Base-by-base conservation (phyloP, 1,284 basidiomycete genomes). In the Marasmius sp. region DNA sequence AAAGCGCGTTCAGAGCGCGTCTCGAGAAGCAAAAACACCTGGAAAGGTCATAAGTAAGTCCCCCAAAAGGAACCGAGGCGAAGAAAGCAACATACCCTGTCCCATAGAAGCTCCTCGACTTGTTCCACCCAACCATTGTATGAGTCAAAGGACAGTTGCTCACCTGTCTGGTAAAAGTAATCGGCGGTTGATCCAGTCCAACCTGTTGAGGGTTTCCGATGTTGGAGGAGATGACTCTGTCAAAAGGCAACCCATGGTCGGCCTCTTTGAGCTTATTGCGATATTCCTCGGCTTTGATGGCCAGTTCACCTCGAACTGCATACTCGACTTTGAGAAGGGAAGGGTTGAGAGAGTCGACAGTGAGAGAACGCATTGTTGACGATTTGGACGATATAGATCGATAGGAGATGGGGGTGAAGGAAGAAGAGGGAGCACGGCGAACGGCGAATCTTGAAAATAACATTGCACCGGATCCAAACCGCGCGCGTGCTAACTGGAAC, bases 161-260 rank as follows among this genome's bases (percentile, higher is more conserved):
- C 66, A 91, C 93, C 88, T 99, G 97, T 64, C 97, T 84, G 70
- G 89, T 87, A 76, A 94, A 99, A 8, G 97, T 98, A 65, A 99
- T 86, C 1, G 96, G 94, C 22, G 89, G 87, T 75, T 99, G 97
- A 74, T 98, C 90, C 50, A 99, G 83, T 0, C 93, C 94, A 72
- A 91, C 91, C 77, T 98, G 97, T 78, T 99, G 97, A 0, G 97
- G 97, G 74, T 99, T 99, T 9, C 97, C 97, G 63, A 99, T 99
- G 79, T 99, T 99, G 67, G 95, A 94, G 27, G 89, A 93, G 73
- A 98, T 95, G 75, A 99, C 85, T 68, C 88, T 88, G 72, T 89
- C 85, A 74, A 98, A 99, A 22, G 95, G 94, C 18, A 98, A 83
- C 22, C 79, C 78, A 62, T 86, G 78, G 63, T 81, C 74, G 8